Evolutionary conservation across 1,284 basidiomycete genomes (phyloP).

Genomic region (Malassezia globosa): DNA sequence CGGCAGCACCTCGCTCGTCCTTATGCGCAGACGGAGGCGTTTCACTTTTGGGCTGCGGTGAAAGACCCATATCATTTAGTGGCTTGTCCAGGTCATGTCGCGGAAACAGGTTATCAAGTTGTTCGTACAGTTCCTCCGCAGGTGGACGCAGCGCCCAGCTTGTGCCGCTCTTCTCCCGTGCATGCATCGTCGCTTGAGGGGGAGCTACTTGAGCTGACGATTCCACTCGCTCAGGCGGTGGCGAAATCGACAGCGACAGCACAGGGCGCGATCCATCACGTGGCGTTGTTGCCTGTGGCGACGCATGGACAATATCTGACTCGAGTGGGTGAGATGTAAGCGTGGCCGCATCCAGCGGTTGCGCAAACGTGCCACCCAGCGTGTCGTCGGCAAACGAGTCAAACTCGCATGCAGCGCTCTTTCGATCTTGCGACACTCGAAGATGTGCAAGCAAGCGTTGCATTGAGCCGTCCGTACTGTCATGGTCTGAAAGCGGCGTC

Average conservation of each 20-base stretch:
- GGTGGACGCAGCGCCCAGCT: slow-evolving; percentile 63
- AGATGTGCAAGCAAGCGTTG: slow-evolving; percentile 10
- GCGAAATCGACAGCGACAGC: slow-evolving; percentile 31
- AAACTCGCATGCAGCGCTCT: neutral
- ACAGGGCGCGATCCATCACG: slow-evolving; percentile 26
- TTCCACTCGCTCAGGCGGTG: slow-evolving; percentile 13
- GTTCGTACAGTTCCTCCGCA: slow-evolving; percentile 84
- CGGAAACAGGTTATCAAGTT: slow-evolving; percentile 88
- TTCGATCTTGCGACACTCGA: slow-evolving; percentile 5
- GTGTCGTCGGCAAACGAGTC: slow-evolving; percentile 13
- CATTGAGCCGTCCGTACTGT: neutral
- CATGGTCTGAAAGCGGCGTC: neutral
- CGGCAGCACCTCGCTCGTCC: neutral
- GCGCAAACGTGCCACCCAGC: slow-evolving; percentile 17
- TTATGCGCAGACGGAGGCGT: neutral
- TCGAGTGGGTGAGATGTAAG: slow-evolving; percentile 3
- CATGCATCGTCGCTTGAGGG: neutral
- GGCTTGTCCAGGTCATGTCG: slow-evolving; percentile 92
- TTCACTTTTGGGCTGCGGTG: neutral
- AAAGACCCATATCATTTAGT: slow-evolving; percentile 60
- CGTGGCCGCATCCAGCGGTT: slow-evolving; percentile 14
- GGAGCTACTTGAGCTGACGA: neutral
- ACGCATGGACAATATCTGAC: neutral
- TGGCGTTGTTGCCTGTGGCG: neutral
- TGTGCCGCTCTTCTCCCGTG: neutral